Evolutionary conservation across 1,284 basidiomycete genomes (phyloP).

Genomic region (Ceratobasidium theobromae): DNA sequence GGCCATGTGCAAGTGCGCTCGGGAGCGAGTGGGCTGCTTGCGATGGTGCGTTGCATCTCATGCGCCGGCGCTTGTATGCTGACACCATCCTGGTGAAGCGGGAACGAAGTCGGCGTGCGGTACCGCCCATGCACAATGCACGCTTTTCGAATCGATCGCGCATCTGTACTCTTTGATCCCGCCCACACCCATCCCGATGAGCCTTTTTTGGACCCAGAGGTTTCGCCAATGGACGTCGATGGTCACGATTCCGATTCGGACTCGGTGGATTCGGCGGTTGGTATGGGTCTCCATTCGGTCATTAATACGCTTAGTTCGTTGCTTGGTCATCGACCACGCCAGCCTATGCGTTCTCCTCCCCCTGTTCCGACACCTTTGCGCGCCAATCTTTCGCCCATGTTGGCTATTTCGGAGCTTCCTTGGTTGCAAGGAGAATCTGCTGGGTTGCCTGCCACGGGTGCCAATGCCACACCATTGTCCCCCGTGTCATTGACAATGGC

Average conservation of each 20-base stretch:
- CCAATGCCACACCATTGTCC: slow-evolving; percentile 25
- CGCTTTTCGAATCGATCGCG: slow-evolving; percentile 7
- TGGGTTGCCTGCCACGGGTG: slow-evolving; percentile 11
- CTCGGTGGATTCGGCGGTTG: background rate
- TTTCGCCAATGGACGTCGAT: too few relatives aligned
- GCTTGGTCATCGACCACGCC: background rate
- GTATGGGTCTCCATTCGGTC: slow-evolving; percentile 4
- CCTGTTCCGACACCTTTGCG: slow-evolving; percentile 21
- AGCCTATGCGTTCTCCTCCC: slow-evolving; percentile 24
- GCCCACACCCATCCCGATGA: slow-evolving; percentile 17
- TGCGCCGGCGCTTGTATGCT: background rate
- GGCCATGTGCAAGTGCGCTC: slow-evolving; percentile 18
- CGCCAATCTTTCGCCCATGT: slow-evolving; percentile 1
- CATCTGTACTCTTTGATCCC: slow-evolving; percentile 23
- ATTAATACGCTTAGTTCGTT: slow-evolving; percentile 15
- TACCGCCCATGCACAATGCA: slow-evolving; percentile 21
- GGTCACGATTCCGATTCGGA: slow-evolving; percentile 23
- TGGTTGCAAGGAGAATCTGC: slow-evolving; percentile 4
- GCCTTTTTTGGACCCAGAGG: slow-evolving; percentile 3
- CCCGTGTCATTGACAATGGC: slow-evolving; percentile 6
- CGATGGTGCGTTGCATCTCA: slow-evolving; percentile 14
- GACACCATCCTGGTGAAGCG: background rate
- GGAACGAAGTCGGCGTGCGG: slow-evolving; percentile 24
- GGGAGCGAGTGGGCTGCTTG: slow-evolving; percentile 22
- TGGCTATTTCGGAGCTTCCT: slow-evolving; percentile 21